Conservation (phyloP, 306 rosid genomes). For the Oxytropis ochrocephala region DNA sequence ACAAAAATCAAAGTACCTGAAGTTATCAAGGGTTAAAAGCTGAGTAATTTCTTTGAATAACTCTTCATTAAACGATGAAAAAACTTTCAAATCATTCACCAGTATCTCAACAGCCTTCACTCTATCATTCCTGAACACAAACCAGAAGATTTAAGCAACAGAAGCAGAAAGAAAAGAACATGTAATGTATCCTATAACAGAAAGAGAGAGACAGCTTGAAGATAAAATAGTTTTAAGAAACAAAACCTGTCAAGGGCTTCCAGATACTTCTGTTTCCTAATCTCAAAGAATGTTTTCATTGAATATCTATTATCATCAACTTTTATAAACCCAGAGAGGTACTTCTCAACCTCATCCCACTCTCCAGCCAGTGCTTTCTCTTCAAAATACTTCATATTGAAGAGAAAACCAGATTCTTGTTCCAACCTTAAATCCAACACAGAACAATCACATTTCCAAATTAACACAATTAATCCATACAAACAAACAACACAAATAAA, state of each 20-base stretch:
- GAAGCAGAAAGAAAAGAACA: neutral
- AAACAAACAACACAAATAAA: neutral
- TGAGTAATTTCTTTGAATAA: slow-evolving; percentile 73
- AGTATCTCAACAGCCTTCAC: slow-evolving; percentile 65
- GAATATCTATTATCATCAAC: slow-evolving; percentile 71
- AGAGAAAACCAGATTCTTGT: slow-evolving; percentile 63
- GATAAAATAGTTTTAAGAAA: neutral
- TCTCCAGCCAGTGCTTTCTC: slow-evolving; percentile 65
- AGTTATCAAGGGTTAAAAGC: slow-evolving; percentile 64
- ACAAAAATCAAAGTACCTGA: slow-evolving; percentile 50
- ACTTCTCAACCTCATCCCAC: slow-evolving; percentile 78
- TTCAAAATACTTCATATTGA: slow-evolving; percentile 70
- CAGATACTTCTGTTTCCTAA: slow-evolving; percentile 79
- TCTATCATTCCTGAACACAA: slow-evolving; percentile 42
- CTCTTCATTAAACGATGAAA: slow-evolving; percentile 59
- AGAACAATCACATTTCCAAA: neutral
- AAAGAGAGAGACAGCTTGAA: too few species aligned
- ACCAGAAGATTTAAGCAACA: neutral
- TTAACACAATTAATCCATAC: neutral
- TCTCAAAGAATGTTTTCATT: slow-evolving; percentile 68
- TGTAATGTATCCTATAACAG: neutral
- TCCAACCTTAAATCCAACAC: slow-evolving; percentile 40
- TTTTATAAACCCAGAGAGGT: slow-evolving; percentile 66
- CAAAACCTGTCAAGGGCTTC: slow-evolving; percentile 77
- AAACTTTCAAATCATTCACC: slow-evolving; percentile 58